Conservation (phyloP, 2,329 filamentous ascomycete species). For the Spiromastix sp. region DNA sequence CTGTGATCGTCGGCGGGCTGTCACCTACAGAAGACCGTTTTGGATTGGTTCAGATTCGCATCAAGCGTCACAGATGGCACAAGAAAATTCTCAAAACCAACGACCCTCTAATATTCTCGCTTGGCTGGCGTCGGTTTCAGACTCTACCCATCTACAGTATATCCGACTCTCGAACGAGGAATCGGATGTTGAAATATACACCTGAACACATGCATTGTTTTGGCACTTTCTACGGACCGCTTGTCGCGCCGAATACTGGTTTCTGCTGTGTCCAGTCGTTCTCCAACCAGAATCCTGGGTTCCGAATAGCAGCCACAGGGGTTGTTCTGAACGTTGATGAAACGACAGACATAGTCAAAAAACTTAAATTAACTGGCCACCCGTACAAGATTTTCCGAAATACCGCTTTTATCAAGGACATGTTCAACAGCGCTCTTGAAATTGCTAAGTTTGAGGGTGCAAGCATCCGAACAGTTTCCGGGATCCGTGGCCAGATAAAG, state of each 20-base stretch:
- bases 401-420: conserved; percentile 96
- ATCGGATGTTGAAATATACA: conserved; percentile 97
- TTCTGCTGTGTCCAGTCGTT: conserved; percentile 92
- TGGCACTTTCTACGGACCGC: conserved; percentile 85
- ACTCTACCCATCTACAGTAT: conserved; percentile 88
- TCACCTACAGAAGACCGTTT: conserved; percentile 90
- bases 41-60: conserved; percentile 87
- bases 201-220: conserved; percentile 99
- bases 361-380: conserved; percentile 87
- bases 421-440: conserved; percentile 89
- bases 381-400: conserved; percentile 99
- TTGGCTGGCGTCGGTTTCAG: conserved; percentile 95
- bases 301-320: conserved; percentile 88
- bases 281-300: conserved; percentile 72
- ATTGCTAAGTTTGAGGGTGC: conserved; percentile 98
- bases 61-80: conserved; percentile 97
- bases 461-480: conserved; percentile 89
- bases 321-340: conserved; percentile 92
- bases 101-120: conserved; percentile 90
- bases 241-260: conserved; percentile 90
- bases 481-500: conserved; percentile 94
- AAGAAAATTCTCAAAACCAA: conserved; percentile 99
- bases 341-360: conserved; percentile 96
- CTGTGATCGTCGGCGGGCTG: conserved; percentile 83
- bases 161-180: conserved; percentile 82